Evolutionary conservation across 2,329 filamentous ascomycete genomes (phyloP), one percentile per base, ranked within the genome.

Genomic region (Fusarium udum): DNA sequence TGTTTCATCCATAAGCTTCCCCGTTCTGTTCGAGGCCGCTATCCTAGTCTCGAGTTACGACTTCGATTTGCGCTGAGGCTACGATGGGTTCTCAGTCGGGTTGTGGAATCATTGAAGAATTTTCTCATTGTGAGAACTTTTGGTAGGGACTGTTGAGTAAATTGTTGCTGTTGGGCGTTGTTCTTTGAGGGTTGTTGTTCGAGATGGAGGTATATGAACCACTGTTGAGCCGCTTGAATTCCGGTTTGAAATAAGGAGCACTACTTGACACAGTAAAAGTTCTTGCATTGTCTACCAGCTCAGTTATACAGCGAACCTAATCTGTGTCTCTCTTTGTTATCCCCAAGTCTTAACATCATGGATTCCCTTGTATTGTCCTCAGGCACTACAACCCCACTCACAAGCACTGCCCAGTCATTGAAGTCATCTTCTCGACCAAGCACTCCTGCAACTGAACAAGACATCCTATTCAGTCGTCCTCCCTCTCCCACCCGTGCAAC

Each of bases 391-490:
- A 55, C 34, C 11, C 34, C 34, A 11, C 1, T 55, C 20, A 40
- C 34, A 40, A 12, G 15, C 34, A 55, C 34, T 10, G 24, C 51
- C 12, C 24, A 55, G 26, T 55, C 34, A 13, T 16, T 55, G 24
- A 55, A 28, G 24, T 55, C 51, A 40, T 40, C 24, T 7, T 64
- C 56, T 7, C 36, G 56, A 26, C 56, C 61, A 22, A 61, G 56
- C 2, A 51, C 61, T 15, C 61, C 61, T 9, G 43, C 15, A 13
- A 61, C 61, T 28, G 61, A 49, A 18, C 36, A 34, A 3, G 61
- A 64, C 3, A 3, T 37, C 2, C 61, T 64, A 1, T 61, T 61
- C 24, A 61, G 56, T 15, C 28, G 61, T 1, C 16, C 56, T 4
- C 16, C 36, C 11, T 64, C 61, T 14, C 56, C 61, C 1, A 18